phyloP scores from a whole-genome alignment of 2,329 filamentous ascomycete species.

The Dothiorella sarmentorum region DNA sequence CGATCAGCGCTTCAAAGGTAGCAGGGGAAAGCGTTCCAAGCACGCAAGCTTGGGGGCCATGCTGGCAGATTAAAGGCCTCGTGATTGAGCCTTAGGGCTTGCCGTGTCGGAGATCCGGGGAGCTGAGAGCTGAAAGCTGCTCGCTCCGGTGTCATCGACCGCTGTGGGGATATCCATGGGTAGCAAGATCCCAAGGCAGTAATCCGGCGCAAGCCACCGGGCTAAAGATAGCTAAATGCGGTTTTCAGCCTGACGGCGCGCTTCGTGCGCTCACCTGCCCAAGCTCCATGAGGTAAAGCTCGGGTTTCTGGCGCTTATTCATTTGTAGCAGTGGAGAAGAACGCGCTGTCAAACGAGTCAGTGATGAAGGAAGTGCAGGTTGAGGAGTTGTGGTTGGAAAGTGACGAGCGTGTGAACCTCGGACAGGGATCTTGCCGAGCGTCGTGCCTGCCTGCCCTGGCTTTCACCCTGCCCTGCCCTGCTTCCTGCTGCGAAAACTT shows the following conservation, averaged over 20 bases:
- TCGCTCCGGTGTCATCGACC: not conserved
- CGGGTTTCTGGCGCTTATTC: not conserved
- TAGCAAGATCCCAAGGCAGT: not conserved
- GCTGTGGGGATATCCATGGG: not conserved
- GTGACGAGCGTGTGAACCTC: too few species aligned
- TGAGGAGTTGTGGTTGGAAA: not conserved
- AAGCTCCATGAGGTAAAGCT: not conserved
- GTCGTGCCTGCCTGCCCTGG: not conserved
- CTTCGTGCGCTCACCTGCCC: not conserved
- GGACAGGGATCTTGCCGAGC: not conserved
- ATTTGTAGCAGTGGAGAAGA: not conserved
- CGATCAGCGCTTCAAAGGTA: not conserved
- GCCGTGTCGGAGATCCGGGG: not conserved
- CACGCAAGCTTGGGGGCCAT: not conserved
- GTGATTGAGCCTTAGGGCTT: too few species aligned
- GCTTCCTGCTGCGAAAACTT: too few species aligned
- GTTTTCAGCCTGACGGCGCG: not conserved
- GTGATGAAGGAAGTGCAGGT: not conserved
- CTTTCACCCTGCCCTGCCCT: too few species aligned
- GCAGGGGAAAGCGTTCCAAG: not conserved
- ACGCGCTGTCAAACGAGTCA: not conserved
- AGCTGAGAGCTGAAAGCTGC: not conserved
- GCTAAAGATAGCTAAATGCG: not conserved
- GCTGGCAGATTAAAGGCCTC: not conserved
- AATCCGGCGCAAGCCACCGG: not conserved